phyloP scores from a whole-genome alignment of 345 rosid species.

The Odontarrhena argentea region DNA sequence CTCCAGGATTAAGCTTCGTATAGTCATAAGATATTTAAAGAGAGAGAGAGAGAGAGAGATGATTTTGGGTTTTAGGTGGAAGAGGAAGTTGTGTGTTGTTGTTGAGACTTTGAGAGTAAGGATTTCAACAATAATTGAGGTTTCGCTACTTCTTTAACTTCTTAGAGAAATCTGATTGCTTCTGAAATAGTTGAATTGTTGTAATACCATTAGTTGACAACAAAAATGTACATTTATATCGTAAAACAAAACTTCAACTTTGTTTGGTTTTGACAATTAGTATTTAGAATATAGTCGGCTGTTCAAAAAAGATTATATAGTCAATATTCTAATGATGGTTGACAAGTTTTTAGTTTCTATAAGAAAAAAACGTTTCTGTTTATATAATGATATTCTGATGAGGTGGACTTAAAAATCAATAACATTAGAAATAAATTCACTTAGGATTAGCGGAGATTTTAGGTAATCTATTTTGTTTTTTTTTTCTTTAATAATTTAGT shows the following conservation, averaged over 20 bases:
- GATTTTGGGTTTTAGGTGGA: constrained; percentile 37
- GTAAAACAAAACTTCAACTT: too few species aligned
- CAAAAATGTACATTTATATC: too few species aligned
- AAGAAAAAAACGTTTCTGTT: neutral
- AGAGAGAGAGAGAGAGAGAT: constrained; percentile 13
- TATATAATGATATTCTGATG: neutral
- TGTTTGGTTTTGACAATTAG: too few species aligned
- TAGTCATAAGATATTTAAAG: constrained; percentile 41
- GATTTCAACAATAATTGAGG: constrained; percentile 18
- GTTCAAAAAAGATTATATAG: too few species aligned
- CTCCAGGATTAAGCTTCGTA: constrained; percentile 53
- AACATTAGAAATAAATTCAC: too few species aligned
- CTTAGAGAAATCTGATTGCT: neutral
- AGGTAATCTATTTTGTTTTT: too few species aligned
- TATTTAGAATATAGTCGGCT: too few species aligned
- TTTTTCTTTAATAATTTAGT: neutral
- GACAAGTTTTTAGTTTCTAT: neutral
- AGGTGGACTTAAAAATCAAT: constrained; percentile 6
- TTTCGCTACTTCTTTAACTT: neutral
- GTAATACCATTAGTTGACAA: neutral
- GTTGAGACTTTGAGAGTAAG: constrained; percentile 20
- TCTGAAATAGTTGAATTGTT: neutral
- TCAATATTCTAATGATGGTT: too few species aligned
- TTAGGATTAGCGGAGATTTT: too few species aligned
- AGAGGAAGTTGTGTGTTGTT: constrained; percentile 27